Base-by-base conservation (phyloP, 345 rosid genomes). In the Eucalyptus marginata region DNA sequence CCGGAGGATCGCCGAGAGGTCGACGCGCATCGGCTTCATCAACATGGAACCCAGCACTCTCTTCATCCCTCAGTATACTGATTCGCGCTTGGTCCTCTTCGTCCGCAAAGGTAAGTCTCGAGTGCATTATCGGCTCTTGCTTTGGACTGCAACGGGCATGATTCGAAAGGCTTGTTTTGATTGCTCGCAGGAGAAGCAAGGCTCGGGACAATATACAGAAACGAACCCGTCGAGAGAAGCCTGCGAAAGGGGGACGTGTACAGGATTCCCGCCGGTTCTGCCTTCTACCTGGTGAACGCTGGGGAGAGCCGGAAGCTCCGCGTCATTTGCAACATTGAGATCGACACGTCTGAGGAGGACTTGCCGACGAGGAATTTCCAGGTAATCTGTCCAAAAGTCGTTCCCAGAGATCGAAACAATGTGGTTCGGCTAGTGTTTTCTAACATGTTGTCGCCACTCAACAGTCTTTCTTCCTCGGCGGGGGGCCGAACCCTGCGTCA, bases 381-480 rank as follows among this genome's bases (percentile, higher is more conserved):
- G 96, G 99, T 96, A 89, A 51, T 86, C 43, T 47, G 56, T 66
- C 85, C 22, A 4, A 22, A 40, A 54, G 29, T 20, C 46, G 22
- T 59, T 20, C 31, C 7, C 40, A 40, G 31, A 86, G 59, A 29
- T 90, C 93, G 96, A 93, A 95, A 95, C 66, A 95, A 96, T 86
- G 36, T 16, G 14, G 80, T 44, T 59, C 9, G 40, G 36, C 58
- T 43, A 40, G 86, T 7, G 4, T 49, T 51, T 86, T 15, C 87
- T 29, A 25, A 71, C 31, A 47, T 14, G 86, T 15, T 47, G 27
- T 40, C 43, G 83, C 29, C 47, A 76, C 25, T 68, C 85, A 87
- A 90, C 93, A 97, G 97, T 95, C 98, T 54, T 97, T 97, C 96
- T 97, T 94, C 91, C 90, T 97, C 6, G 98, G 96, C 29, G 99